phyloP scores from a whole-genome alignment of 2,329 filamentous ascomycete genomes.

The Didymella keratinophila region DNA sequence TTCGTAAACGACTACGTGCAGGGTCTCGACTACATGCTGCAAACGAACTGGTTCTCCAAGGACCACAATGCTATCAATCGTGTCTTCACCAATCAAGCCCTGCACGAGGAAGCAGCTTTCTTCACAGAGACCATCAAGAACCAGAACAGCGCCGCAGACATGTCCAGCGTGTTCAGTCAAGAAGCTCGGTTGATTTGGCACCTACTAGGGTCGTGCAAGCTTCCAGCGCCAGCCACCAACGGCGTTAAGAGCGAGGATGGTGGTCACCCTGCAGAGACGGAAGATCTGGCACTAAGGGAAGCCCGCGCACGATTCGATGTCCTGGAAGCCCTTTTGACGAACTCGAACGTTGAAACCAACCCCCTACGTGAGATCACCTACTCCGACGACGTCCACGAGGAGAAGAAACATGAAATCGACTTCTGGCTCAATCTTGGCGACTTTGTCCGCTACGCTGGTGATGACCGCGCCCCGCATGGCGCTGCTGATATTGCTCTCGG shows the following conservation, averaged over 20 bases:
- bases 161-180: slow-evolving; percentile 57
- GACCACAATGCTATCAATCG: slow-evolving; percentile 58
- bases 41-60: slow-evolving; percentile 80
- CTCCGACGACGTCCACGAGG: slow-evolving; percentile 53
- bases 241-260: slow-evolving; percentile 54
- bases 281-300: slow-evolving; percentile 69
- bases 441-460: slow-evolving; percentile 71
- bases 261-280: slow-evolving; percentile 45
- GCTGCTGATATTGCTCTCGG: slow-evolving; percentile 71
- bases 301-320: slow-evolving; percentile 73
- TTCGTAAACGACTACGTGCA: slow-evolving; percentile 47
- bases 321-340: slow-evolving; percentile 78
- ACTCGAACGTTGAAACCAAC: slow-evolving; percentile 69
- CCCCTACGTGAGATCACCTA: slow-evolving; percentile 62
- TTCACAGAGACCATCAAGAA: slow-evolving; percentile 47
- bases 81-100: slow-evolving; percentile 59
- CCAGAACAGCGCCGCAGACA: slow-evolving; percentile 35
- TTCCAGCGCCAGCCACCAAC: slow-evolving; percentile 44
- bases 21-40: slow-evolving; percentile 54
- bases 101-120: slow-evolving; percentile 48
- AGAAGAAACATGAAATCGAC: slow-evolving; percentile 65
- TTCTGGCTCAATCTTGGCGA: slow-evolving; percentile 85
- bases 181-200: slow-evolving; percentile 69
- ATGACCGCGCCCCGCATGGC: slow-evolving; percentile 64
- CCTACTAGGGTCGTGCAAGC: slow-evolving; percentile 62